A percentile compares a stretch with the other conserved stretches of the same genome.
Conservation (phyloP, 345 rosid species). For the Gossypium turneri region DNA sequence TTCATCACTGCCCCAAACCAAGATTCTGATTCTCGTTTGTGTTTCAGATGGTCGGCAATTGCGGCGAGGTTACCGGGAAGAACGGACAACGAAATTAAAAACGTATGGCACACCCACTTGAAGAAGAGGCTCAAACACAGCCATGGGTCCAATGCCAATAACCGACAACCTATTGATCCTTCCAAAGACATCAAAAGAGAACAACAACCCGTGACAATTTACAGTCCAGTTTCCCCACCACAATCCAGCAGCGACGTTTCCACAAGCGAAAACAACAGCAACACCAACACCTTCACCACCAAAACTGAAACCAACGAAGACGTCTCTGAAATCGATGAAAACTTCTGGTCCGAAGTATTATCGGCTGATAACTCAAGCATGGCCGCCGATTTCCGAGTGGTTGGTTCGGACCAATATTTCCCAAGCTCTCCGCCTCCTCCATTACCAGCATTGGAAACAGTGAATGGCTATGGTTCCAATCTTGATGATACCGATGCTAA, state of each 20-base stretch:
- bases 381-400: slow-evolving; percentile 1
- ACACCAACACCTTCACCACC: neutral
- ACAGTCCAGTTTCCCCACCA: slow-evolving; percentile 12
- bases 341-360: slow-evolving; percentile 42
- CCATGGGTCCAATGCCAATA: slow-evolving; percentile 8
- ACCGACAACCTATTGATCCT: neutral
- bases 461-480: slow-evolving; percentile 20
- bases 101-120: slow-evolving; percentile 80
- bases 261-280: slow-evolving; percentile 12
- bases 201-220: slow-evolving; percentile 8
- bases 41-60: slow-evolving; percentile 75
- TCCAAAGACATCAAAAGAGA: neutral
- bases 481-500: slow-evolving; percentile 23
- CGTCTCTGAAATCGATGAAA: slow-evolving; percentile 31
- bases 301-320: slow-evolving; percentile 11
- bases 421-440: no score
- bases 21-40: neutral
- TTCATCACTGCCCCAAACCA: neutral
- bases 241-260: slow-evolving; percentile 35
- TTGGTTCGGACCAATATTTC: neutral
- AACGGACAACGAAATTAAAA: slow-evolving; percentile 83
- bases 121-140: slow-evolving; percentile 52
- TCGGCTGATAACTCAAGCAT: slow-evolving; percentile 26
- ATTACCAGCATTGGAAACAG: slow-evolving; percentile 6
- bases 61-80: slow-evolving; percentile 78